Evolutionary conservation across 345 rosid species (phyloP), one percentile per base, ranked within the genome.

Genomic region (Arabidopsis suecica): DNA sequence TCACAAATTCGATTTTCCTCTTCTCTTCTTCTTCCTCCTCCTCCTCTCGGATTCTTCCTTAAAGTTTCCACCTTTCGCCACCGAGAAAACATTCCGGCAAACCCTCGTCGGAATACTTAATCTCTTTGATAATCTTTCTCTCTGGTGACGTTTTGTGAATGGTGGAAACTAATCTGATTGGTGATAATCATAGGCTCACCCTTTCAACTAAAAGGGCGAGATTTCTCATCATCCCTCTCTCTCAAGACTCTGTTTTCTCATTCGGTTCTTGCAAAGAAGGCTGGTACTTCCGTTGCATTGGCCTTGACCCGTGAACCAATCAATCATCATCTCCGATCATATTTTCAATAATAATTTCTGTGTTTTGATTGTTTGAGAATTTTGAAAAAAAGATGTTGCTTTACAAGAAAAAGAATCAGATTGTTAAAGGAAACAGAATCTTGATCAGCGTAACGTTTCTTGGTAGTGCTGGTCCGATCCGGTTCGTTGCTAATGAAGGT

Each of bases 201-300:
- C 93, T 86, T 88, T 73, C 65, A 50, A 69, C 73, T 68, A 75
- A 78, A 78, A 88, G 96, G 97, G 96, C 82, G 93, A 86, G 96
- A 92, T 65, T 66, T 75, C 62, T 78, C 74, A 69, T 76, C 22
- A 69, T 73, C 22, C 72, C 82, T 54, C 76, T 82, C 12, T 79
- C 83, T 60, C 73, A 72, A 7, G 80, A 84, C 66, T 79, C 85
- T 76, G 85, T 86, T 82, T 91, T 86, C 71, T 81, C 93, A 1
- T 94, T 91, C 78, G 97, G 93, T 37, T 91, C 96, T 72, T 91
- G 98, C 93, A 94, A 90, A 76, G 90, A 88, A 79, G 96, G 93
- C 88, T 94, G 98, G 98, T 94, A 90, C 93, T 86, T 71, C 69
- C 98, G 98, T 84, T 94, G 98, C 95, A 79, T 88, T 66, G 96